Percentiles rank a stretch among this genome's conserved stretches.
Conservation (phyloP, 257 asterid species). For the Solanum peruvianum region DNA sequence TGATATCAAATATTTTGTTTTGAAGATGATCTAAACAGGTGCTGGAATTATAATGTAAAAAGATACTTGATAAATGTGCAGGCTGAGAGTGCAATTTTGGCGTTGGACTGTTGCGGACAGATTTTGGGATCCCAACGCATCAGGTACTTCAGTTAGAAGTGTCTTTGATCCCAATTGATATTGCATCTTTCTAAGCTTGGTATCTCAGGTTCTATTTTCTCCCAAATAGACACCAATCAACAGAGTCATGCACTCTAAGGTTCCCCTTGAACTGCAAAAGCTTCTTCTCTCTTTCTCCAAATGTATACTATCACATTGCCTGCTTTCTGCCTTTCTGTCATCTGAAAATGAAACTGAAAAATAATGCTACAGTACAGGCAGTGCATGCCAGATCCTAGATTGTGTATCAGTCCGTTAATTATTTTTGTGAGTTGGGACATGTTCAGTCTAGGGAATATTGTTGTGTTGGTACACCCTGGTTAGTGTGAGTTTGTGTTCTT, state of each 20-base stretch:
- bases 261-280: not conserved
- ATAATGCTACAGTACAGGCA: not conserved
- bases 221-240: not conserved
- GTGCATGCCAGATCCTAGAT: not conserved
- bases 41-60: not conserved
- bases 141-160: slow-evolving; percentile 32
- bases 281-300: not conserved
- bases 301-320: not conserved
- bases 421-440: not conserved
- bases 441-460: not conserved
- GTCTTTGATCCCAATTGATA: not conserved
- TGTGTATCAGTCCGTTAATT: not conserved
- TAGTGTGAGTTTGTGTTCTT: not conserved
- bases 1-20: not conserved
- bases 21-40: not conserved
- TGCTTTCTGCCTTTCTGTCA: not conserved
- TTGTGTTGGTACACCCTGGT: not conserved
- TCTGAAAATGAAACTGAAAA: not conserved
- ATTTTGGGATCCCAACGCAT: slow-evolving; percentile 71
- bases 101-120: slow-evolving; percentile 84
- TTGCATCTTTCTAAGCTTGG: not conserved
- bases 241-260: not conserved
- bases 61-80: slow-evolving; percentile 16
- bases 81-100: slow-evolving; percentile 91
- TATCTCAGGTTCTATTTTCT: not conserved